Conservation (phyloP, 768 basidiomycete species). For the Termitomyces sp. region DNA sequence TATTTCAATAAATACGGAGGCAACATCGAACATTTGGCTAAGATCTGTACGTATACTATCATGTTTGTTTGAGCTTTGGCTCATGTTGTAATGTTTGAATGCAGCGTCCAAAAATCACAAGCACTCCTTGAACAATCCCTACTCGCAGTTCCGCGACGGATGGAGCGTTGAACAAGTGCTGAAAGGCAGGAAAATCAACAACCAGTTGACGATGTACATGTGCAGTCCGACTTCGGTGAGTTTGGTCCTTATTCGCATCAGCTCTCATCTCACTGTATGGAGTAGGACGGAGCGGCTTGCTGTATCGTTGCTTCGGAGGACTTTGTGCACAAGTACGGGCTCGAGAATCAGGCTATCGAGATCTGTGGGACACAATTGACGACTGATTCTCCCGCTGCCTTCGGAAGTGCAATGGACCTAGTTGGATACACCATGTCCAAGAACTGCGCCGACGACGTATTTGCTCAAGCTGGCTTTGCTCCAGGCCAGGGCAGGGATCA, state of each 20-base stretch:
- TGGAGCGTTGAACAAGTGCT: conserved; percentile 74
- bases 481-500: conserved; percentile 63
- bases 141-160: conserved; percentile 80
- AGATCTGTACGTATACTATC: conserved; percentile 54
- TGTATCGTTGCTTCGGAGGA: conserved; percentile 77
- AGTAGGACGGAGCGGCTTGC: conserved; percentile 71
- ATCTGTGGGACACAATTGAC: conserved; percentile 63
- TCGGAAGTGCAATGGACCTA: conserved; percentile 78
- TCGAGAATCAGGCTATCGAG: conserved; percentile 88
- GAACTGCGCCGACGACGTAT: conserved; percentile 63
- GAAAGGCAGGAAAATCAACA: conserved; percentile 63
- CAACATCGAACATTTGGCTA: conserved; percentile 61
- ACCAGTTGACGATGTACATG: conserved; percentile 79
- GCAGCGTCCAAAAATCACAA: conserved; percentile 81
- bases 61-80: background rate
- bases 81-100: background rate
- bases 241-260: background rate
- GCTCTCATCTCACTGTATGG: background rate
- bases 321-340: conserved; percentile 66
- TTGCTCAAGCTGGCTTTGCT: conserved; percentile 65
- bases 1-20: conserved; percentile 77
- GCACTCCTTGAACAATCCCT: conserved; percentile 81
- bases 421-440: conserved; percentile 81
- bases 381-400: conserved; percentile 65
- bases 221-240: conserved; percentile 80